Conservation (phyloP, 768 basidiomycete species). For the Pholiota microspora region DNA sequence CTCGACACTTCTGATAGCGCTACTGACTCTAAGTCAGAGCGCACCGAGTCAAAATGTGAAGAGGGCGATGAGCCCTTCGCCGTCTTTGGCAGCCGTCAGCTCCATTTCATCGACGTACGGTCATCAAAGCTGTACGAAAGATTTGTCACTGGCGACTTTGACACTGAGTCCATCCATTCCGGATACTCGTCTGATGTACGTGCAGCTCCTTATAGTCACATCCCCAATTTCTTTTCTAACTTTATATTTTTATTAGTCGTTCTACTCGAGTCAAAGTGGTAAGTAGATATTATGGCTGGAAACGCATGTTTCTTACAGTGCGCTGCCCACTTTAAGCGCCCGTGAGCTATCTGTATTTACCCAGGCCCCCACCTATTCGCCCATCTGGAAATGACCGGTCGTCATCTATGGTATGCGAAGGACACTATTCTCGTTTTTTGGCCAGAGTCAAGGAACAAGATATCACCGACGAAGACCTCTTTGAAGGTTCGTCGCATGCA, state of each 20-base stretch:
- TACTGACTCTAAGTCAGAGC: background rate
- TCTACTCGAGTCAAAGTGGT: background rate
- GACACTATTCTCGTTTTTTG: background rate
- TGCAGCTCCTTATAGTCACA: background rate
- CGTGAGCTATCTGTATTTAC: background rate
- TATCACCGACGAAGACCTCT: slow-evolving; percentile 8
- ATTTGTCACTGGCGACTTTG: background rate
- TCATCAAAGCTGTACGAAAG: slow-evolving; percentile 12
- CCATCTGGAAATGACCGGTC: background rate
- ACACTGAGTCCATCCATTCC: background rate
- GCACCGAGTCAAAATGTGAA: background rate
- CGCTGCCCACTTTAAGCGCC: background rate
- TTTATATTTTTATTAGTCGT: background rate
- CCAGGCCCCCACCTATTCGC: background rate
- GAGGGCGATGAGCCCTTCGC: slow-evolving; percentile 15
- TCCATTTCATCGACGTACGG: slow-evolving; percentile 13
- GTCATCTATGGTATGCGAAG: background rate
- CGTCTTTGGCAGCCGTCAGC: slow-evolving; percentile 11
- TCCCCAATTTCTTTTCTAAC: background rate
- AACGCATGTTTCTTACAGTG: background rate
- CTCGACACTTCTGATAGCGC: background rate
- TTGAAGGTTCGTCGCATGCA: slow-evolving; percentile 5
- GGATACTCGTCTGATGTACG: background rate
- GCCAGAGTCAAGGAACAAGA: background rate
- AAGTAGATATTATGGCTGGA: background rate